Percentiles rank a stretch among this genome's conserved stretches.
Evolutionary conservation across 257 asterid species (phyloP).

Genomic region (Thymus quinquecostatus): DNA sequence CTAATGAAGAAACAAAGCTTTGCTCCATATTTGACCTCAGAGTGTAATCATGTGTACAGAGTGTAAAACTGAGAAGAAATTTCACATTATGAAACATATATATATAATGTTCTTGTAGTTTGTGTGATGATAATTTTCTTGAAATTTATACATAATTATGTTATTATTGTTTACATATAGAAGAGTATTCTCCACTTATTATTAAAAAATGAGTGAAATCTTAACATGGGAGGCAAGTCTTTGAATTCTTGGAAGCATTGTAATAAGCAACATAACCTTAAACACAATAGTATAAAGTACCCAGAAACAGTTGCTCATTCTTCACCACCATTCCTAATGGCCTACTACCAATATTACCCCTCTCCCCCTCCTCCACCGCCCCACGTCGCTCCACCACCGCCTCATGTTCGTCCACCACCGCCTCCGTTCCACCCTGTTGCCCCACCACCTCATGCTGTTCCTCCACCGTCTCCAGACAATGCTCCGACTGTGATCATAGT

Average conservation of each 20-base stretch:
- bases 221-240: conserved; percentile 52
- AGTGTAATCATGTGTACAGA: conserved; percentile 20
- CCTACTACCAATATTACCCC: conserved; percentile 27
- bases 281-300: conserved; percentile 16
- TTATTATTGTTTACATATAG: neutral
- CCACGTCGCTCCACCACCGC: conserved; percentile 22
- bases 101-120: neutral
- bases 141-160: neutral
- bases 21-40: conserved; percentile 6
- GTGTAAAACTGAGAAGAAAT: conserved; percentile 11
- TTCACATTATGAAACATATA: conserved; percentile 5
- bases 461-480: conserved; percentile 30
- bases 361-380: conserved; percentile 19
- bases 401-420: conserved; percentile 1
- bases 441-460: conserved; percentile 6
- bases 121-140: neutral
- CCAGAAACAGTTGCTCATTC: conserved; percentile 5
- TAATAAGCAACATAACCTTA: conserved; percentile 26
- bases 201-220: conserved; percentile 35
- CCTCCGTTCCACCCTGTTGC: neutral
- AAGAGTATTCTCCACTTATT: conserved; percentile 43
- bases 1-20: conserved; percentile 21
- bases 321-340: conserved; percentile 41
- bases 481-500: conserved; percentile 43
- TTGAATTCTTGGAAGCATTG: conserved; percentile 53